Evolutionary conservation across 1,139 yeast genomes (phyloP), one percentile per base, ranked within the genome.

Genomic region (Lodderomyces parapsilosis): DNA sequence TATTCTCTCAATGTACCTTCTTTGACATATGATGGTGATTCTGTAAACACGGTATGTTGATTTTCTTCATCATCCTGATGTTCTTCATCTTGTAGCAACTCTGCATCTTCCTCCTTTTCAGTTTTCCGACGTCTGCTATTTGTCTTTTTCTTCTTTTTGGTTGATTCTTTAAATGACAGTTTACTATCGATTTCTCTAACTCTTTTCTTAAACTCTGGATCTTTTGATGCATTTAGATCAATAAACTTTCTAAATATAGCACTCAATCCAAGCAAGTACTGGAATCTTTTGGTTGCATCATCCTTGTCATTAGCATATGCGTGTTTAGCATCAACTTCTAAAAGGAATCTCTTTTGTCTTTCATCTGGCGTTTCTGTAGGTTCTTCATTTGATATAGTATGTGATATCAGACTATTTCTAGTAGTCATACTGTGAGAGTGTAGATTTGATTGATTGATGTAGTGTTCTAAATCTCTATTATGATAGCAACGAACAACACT

Each of bases 101-200:
- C 96, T 1, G 89, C 96, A 60, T 89, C 97, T 60, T 91, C 98
- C 57, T 91, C 96, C 61, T 86, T 84, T 61, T 88, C 96, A 0
- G 94, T 83, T 59, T 87, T 87, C 47, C 96, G 64, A 41, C 82
- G 54, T 24, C 71, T 56, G 6, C 44, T 36, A 11, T 43, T 36
- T 3, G 36, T 19, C 9, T 42, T 41, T 11, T 41, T 38, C 3
- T 46, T 49, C 33, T 49, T 44, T 36, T 46, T 50, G 22, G 44
- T 40, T 9, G 52, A 50, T 54, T 59, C 54, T 33, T 51, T 53
- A 38, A 60, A 61, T 7, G 63, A 54, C 35, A 53, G 54, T 36
- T 80, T 70, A 42, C 50, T 54, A 48, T 69, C 73, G 38, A 81
- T 65, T 43, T 76, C 65, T 39, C 71, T 63, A 44, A 79, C 65